phyloP scores from a whole-genome alignment of 1,284 basidiomycete genomes.

The Boletus mariae region DNA sequence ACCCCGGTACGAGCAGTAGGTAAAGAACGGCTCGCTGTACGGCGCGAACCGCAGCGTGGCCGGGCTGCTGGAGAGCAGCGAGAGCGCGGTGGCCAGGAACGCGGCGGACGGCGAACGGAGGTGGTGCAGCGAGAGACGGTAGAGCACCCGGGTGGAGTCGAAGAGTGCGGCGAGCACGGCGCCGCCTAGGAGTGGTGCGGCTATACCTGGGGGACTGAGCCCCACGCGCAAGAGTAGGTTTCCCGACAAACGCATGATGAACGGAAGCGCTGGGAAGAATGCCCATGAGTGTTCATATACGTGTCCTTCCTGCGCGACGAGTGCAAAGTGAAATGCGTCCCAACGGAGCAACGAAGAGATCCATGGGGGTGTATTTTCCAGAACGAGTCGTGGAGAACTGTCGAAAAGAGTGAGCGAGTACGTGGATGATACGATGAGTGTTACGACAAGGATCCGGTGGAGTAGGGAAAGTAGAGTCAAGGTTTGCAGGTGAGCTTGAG shows the following conservation, averaged over 20 bases:
- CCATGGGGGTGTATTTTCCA: slow-evolving; percentile 22
- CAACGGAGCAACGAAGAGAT: slow-evolving; percentile 63
- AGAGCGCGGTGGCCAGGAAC: slow-evolving; percentile 59
- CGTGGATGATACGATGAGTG: slow-evolving; percentile 27
- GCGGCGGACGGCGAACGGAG: slow-evolving; percentile 56
- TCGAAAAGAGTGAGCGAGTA: slow-evolving; percentile 42
- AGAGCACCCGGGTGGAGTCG: slow-evolving; percentile 54
- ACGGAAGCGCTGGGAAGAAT: slow-evolving; percentile 74
- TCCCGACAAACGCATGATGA: slow-evolving; percentile 46
- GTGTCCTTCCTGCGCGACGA: slow-evolving; percentile 66
- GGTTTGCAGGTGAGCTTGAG: slow-evolving; percentile 16
- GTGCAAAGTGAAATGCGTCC: slow-evolving; percentile 83
- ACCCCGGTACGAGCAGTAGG: slow-evolving; percentile 74
- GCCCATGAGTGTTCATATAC: slow-evolving; percentile 84
- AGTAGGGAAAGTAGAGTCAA: slow-evolving; percentile 25
- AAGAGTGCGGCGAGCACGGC: slow-evolving; percentile 42
- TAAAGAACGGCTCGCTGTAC: slow-evolving; percentile 86
- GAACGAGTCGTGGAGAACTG: slow-evolving; percentile 40
- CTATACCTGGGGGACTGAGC: slow-evolving; percentile 2
- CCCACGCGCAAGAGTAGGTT: slow-evolving; percentile 22
- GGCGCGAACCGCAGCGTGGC: slow-evolving; percentile 67
- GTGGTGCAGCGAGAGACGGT: slow-evolving; percentile 56
- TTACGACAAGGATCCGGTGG: slow-evolving; percentile 19
- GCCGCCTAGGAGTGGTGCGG: slow-evolving; percentile 34
- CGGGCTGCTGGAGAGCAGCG: slow-evolving; percentile 80